Percentiles rank a stretch among this genome's conserved stretches.
Conservation (phyloP, 129 eudicot genomes). For the Helianthus tuberosus region DNA sequence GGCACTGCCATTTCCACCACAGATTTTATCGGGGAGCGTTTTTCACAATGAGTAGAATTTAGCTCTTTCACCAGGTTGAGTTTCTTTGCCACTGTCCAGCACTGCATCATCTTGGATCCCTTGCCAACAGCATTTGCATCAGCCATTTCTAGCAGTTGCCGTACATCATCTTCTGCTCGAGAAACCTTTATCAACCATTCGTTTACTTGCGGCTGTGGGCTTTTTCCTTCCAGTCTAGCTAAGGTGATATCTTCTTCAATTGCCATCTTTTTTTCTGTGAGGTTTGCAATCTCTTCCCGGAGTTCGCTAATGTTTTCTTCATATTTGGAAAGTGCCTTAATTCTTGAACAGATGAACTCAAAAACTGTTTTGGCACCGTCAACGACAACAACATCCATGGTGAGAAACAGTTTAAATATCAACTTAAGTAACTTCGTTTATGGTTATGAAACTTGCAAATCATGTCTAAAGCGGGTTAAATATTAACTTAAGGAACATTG, state of each 20-base stretch:
- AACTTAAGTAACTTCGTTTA: too few species aligned
- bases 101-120: neutral
- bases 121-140: neutral
- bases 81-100: conserved; percentile 16
- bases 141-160: conserved; percentile 5
- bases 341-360: conserved; percentile 9
- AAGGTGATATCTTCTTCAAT: conserved; percentile 18
- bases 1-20: conserved; percentile 25
- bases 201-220: conserved; percentile 17
- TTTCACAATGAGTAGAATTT: neutral
- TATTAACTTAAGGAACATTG: too few species aligned
- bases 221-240: conserved; percentile 18
- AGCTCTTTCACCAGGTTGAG: conserved; percentile 23
- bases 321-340: conserved; percentile 17
- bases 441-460: too few species aligned
- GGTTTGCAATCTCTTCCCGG: conserved; percentile 10
- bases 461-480: too few species aligned
- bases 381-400: neutral
- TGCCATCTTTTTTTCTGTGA: conserved; percentile 3
- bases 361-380: conserved; percentile 18
- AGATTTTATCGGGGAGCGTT: conserved; percentile 20
- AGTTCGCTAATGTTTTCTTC: conserved; percentile 25
- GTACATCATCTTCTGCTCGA: conserved; percentile 10
- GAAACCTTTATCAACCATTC: conserved; percentile 25
- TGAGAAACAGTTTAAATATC: too few species aligned